Conservation (phyloP, 768 basidiomycete species). For the Boletus vermiculosoides region DNA sequence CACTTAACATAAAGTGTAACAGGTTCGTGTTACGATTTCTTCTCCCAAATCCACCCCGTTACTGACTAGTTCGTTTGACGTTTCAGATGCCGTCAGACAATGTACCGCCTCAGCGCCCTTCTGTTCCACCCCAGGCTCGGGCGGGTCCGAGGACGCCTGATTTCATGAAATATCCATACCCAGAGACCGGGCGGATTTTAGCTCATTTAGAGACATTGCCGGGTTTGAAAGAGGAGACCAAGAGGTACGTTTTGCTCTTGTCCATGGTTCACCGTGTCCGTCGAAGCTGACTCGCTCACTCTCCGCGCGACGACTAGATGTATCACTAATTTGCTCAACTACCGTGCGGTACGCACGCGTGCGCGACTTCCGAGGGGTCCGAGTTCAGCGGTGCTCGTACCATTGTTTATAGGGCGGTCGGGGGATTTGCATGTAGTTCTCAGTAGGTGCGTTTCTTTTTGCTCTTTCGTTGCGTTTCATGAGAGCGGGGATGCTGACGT, state of each 20-base stretch:
- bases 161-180: slow-evolving; percentile 23
- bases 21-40: background rate
- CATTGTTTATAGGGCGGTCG: slow-evolving; percentile 77
- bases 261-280: no score
- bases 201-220: slow-evolving; percentile 12
- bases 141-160: slow-evolving; percentile 2
- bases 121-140: no score
- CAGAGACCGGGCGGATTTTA: slow-evolving; percentile 6
- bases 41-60: background rate
- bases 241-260: slow-evolving; percentile 11
- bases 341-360: slow-evolving; percentile 26
- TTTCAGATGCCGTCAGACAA: slow-evolving; percentile 15
- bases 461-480: background rate
- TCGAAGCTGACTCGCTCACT: no score
- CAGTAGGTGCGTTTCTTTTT: slow-evolving; percentile 58
- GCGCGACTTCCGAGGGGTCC: slow-evolving; percentile 53
- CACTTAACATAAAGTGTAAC: background rate
- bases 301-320: slow-evolving; percentile 13
- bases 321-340: slow-evolving; percentile 25
- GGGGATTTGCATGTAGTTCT: slow-evolving; percentile 86
- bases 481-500: background rate
- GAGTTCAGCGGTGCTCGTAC: slow-evolving; percentile 77
- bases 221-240: slow-evolving; percentile 23
- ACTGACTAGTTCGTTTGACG: background rate
- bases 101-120: background rate